phyloP scores from a whole-genome alignment of 768 basidiomycete species.

The Trametes meyenii region DNA sequence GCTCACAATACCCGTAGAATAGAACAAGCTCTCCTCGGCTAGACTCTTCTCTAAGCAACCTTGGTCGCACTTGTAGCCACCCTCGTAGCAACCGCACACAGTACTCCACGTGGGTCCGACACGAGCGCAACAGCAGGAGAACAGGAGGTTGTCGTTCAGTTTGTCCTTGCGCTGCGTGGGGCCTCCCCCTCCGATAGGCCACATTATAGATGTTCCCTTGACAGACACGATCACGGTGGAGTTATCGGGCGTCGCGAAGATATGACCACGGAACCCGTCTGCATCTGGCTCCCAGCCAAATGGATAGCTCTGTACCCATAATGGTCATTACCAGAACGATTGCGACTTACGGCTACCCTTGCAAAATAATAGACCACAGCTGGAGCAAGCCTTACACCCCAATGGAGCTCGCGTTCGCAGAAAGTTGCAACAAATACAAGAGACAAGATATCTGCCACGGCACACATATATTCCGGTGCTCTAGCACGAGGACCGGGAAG shows the following conservation, averaged over 20 bases:
- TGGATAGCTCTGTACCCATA: conserved; percentile 53
- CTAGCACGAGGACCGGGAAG: too few species aligned
- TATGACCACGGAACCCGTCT: conserved; percentile 91
- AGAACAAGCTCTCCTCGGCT: conserved; percentile 83
- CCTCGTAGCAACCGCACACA: conserved; percentile 86
- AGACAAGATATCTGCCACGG: too few species aligned
- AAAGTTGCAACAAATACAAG: too few species aligned
- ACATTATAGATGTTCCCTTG: conserved; percentile 88
- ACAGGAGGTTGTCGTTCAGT: conserved; percentile 92
- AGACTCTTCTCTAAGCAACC: conserved; percentile 80
- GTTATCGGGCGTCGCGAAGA: conserved; percentile 85
- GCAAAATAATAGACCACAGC: too few species aligned
- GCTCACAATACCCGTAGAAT: conserved; percentile 80
- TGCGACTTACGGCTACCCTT: too few species aligned
- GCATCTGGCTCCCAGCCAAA: conserved; percentile 90
- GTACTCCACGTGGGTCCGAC: conserved; percentile 95
- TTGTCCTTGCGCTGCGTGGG: conserved; percentile 89
- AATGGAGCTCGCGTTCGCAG: too few species aligned
- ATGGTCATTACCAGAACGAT: not conserved
- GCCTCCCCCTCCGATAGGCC: conserved; percentile 72
- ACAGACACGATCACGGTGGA: conserved; percentile 85
- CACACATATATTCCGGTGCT: too few species aligned
- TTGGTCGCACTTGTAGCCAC: conserved; percentile 76
- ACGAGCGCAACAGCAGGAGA: conserved; percentile 94
- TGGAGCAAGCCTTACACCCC: too few species aligned